Base-by-base conservation (phyloP, 2,329 filamentous ascomycete species). In the Akanthomyces dipterigenus region DNA sequence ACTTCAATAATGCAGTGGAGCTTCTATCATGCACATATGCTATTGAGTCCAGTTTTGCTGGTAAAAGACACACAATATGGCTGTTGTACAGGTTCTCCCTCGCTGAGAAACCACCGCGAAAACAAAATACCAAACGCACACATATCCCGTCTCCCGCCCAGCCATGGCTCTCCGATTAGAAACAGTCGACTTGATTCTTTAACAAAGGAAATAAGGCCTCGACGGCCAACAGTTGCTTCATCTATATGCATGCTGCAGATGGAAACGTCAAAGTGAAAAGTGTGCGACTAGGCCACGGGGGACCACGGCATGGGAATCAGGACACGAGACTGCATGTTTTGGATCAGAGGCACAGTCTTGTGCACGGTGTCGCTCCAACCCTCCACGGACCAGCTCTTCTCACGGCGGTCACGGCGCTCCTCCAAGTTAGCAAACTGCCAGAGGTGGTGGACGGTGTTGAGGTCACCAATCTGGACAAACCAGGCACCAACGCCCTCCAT, bases 351-450 rank as follows among this genome's bases (percentile, higher is more conserved):
- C 51, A 99, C 95, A 1, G 95, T 99, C 83, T 96, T 97, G 81
- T 99, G 95, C 42, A 98, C 95, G 26, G 93, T 97, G 71, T 97
- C 91, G 57, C 90, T 91, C 95, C 95, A 99, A 50, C 95, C 95
- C 71, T 96, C 90, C 45, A 96, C 86, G 66, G 87, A 86, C 95
- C 95, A 99, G 74, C 93, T 97, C 82, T 96, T 87, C 81, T 99
- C 95, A 66, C 95, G 85, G 66, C 92, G 85, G 40, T 90, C 79
- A 75, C 96, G 95, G 66, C 95, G 87, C 78, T 98, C 95, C 76
- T 98, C 93, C 63, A 99, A 77, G 75, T 99, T 91, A 67, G 93
- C 93, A 79, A 98, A 99, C 73, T 99, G 95, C 95, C 95, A 99
- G 24, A 99, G 82, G 73, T 98, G 93, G 75, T 99, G 93, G 38